phyloP scores from a whole-genome alignment of 257 asterid genomes.

The Paraleonurus japonicus region DNA sequence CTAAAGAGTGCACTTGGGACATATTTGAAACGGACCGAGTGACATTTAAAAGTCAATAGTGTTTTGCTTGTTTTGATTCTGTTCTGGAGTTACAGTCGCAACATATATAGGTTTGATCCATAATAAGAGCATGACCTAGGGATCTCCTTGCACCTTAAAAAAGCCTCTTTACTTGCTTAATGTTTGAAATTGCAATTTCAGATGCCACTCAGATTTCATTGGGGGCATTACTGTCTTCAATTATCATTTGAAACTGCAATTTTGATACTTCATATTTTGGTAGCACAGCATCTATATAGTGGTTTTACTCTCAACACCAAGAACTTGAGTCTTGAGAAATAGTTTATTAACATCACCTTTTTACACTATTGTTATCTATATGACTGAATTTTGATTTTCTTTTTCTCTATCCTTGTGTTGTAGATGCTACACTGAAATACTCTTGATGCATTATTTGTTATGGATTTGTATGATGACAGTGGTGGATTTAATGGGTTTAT shows the following conservation, averaged over 20 bases:
- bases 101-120: background rate
- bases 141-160: background rate
- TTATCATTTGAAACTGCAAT: background rate
- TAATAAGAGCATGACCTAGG: background rate
- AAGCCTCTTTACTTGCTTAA: background rate
- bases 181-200: background rate
- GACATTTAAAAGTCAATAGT: background rate
- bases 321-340: no score
- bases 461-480: no score
- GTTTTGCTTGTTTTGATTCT: background rate
- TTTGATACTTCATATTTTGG: background rate
- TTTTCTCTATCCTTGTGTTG: no score
- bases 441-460: no score
- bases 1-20: background rate
- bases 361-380: no score
- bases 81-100: background rate
- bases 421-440: no score
- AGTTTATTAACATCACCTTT: no score
- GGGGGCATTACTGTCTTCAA: background rate
- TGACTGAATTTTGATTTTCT: no score
- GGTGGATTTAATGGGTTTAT: no score
- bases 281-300: background rate
- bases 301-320: no score
- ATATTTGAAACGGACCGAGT: background rate
- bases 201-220: background rate